Conservation (phyloP, 23 red algal species). For the Agarophyton chilense region DNA sequence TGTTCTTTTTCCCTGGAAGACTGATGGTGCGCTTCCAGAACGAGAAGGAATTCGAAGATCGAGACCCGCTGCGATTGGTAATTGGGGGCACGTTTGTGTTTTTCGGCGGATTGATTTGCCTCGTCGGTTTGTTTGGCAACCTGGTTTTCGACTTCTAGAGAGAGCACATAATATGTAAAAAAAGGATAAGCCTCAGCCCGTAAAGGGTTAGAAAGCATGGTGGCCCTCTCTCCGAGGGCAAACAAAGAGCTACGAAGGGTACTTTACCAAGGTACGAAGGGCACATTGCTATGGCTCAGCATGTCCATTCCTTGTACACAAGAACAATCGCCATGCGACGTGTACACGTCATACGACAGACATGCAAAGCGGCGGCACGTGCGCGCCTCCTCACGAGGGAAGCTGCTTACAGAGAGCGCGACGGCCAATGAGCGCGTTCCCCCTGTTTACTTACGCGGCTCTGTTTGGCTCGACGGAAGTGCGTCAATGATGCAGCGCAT, state of each 20-base stretch:
- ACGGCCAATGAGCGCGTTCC: slow-evolving; percentile 21
- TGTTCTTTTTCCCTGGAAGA: slow-evolving; percentile 79
- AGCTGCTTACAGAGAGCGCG: background rate
- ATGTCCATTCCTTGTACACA: too few species aligned
- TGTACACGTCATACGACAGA: background rate
- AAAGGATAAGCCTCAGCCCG: too few species aligned
- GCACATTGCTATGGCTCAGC: too few species aligned
- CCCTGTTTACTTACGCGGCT: background rate
- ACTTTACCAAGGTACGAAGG: too few species aligned
- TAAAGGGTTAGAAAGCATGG: too few species aligned
- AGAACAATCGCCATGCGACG: too few species aligned
- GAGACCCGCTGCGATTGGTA: slow-evolving; percentile 41
- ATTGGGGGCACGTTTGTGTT: slow-evolving; percentile 53
- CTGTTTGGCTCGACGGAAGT: background rate
- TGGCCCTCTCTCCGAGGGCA: too few species aligned
- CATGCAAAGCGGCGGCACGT: background rate
- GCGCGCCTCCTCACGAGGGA: background rate
- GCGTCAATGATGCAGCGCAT: background rate
- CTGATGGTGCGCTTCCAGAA: slow-evolving; percentile 46
- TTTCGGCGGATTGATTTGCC: slow-evolving; percentile 54
- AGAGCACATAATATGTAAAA: background rate
- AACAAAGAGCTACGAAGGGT: too few species aligned
- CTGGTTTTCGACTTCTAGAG: slow-evolving; percentile 43
- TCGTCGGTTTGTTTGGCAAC: slow-evolving; percentile 62
- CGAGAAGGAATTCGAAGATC: slow-evolving; percentile 33